These are phyloP conservation scores for Aspergillus sp. DNA, from an alignment of 2,329 filamentous ascomycete species.

Conservation along the genomic window DNA sequence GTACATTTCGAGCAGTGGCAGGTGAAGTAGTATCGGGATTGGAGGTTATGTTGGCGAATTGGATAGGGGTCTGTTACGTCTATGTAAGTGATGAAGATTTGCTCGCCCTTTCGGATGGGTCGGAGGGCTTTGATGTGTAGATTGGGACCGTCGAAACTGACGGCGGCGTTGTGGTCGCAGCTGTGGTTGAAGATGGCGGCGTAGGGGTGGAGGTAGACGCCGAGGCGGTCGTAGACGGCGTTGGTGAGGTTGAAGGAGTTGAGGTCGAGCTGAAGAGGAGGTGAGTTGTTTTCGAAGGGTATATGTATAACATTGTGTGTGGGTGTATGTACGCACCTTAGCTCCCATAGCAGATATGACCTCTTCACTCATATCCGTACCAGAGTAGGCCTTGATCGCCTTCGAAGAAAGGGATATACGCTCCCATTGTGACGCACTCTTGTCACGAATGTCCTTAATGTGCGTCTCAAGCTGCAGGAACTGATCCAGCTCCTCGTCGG, in stretches of 20 bases:
- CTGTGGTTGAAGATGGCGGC: slow-evolving; percentile 62
- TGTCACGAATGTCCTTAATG: slow-evolving; percentile 48
- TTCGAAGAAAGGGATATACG: slow-evolving; percentile 56
- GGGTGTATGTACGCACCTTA: slow-evolving; percentile 38
- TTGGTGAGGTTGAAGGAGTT: slow-evolving; percentile 62
- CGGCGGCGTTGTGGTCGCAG: slow-evolving; percentile 60
- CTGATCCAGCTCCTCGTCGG: slow-evolving; percentile 42
- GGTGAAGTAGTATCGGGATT: slow-evolving; percentile 59
- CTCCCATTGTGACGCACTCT: slow-evolving; percentile 46
- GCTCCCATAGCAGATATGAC: slow-evolving; percentile 48
- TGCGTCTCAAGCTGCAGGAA: slow-evolving; percentile 53
- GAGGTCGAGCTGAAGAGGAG: slow-evolving; percentile 49
- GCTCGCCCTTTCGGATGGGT: slow-evolving; percentile 56
- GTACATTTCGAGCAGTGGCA: slow-evolving; percentile 58
- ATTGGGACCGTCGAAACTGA: slow-evolving; percentile 57
- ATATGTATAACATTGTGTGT: not conserved
- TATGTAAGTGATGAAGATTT: slow-evolving; percentile 64
- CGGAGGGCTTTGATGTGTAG: slow-evolving; percentile 55
- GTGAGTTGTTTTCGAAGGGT: not conserved
- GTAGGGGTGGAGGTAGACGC: slow-evolving; percentile 59
- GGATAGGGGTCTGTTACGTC: slow-evolving; percentile 56
- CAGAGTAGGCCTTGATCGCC: slow-evolving; percentile 57
- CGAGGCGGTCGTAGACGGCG: slow-evolving; percentile 58
- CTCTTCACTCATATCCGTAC: slow-evolving; percentile 47
- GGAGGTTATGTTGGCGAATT: slow-evolving; percentile 56